A percentile compares a stretch with the other conserved stretches of the same genome.
These are phyloP conservation scores for Polyporus arcularius DNA, from an alignment of 768 basidiomycete genomes.

Conservation along the genomic window DNA sequence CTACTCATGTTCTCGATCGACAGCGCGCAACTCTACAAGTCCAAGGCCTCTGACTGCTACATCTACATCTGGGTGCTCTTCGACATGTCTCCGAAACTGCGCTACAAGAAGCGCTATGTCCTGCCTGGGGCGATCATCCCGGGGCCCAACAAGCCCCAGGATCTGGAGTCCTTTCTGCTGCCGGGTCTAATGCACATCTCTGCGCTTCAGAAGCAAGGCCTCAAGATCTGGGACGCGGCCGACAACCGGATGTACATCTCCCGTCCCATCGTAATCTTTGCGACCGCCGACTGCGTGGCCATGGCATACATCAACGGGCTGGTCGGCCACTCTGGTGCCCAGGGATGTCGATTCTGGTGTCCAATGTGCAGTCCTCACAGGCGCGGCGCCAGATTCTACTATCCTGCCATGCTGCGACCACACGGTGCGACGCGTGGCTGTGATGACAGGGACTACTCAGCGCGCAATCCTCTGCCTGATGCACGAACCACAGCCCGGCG, in stretches of 20 bases:
- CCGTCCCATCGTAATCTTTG: slow-evolving; percentile 13
- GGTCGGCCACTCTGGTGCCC: slow-evolving; percentile 35
- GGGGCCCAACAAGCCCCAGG: slow-evolving; percentile 34
- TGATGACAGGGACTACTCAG: slow-evolving; percentile 32
- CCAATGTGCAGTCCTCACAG: slow-evolving; percentile 31
- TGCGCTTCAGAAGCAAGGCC: slow-evolving; percentile 29
- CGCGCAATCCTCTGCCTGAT: not conserved
- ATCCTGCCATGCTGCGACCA: slow-evolving; percentile 24
- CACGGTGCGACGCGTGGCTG: slow-evolving; percentile 16
- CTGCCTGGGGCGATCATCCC: slow-evolving; percentile 32
- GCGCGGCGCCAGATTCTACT: slow-evolving; percentile 31
- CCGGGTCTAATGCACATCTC: slow-evolving; percentile 32
- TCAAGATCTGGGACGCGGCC: slow-evolving; percentile 32
- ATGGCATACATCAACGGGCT: slow-evolving; percentile 33
- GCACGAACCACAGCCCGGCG: not conserved
- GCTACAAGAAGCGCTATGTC: slow-evolving; percentile 34
- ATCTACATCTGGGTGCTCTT: slow-evolving; percentile 34
- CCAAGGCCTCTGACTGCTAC: slow-evolving; percentile 37
- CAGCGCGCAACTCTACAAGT: slow-evolving; percentile 31
- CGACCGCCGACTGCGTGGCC: slow-evolving; percentile 10
- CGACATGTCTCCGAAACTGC: slow-evolving; percentile 23
- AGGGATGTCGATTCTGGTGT: slow-evolving; percentile 40
- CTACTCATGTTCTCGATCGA: slow-evolving; percentile 31
- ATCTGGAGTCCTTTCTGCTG: slow-evolving; percentile 35
- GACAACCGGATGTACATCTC: slow-evolving; percentile 34